Conservation (phyloP, 2,329 filamentous ascomycete species). For the Incumbomyces lentus region DNA sequence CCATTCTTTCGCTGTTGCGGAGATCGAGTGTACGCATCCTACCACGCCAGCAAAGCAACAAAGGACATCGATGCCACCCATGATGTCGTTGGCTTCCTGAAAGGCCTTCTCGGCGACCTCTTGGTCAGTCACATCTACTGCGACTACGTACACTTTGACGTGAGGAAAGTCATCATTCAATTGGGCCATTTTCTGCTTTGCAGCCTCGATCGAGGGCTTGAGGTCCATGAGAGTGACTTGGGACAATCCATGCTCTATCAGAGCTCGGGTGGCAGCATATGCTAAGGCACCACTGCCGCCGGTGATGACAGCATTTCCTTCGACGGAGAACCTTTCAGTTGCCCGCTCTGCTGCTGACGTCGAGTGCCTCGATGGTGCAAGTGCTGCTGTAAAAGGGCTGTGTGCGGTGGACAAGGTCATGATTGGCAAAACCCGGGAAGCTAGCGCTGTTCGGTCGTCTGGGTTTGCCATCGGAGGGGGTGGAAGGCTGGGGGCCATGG, state of each 20-base stretch:
- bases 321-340: constrained; percentile 23
- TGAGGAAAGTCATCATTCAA: constrained; percentile 47
- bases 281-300: constrained; percentile 58
- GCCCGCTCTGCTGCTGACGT: constrained; percentile 22
- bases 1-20: constrained; percentile 51
- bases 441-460: constrained; percentile 18
- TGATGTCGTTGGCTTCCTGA: constrained; percentile 26
- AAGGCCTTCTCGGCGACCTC: constrained; percentile 36
- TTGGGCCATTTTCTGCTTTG: constrained; percentile 33
- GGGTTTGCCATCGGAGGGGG: constrained; percentile 3
- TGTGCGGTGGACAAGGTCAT: constrained; percentile 19
- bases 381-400: constrained; percentile 23
- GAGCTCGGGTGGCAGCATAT: constrained; percentile 46
- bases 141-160: constrained; percentile 39
- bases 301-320: constrained; percentile 39
- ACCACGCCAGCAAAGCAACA: constrained; percentile 62
- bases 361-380: constrained; percentile 17
- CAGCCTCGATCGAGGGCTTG: constrained; percentile 29
- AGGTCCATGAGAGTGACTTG: constrained; percentile 54
- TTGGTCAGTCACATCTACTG: constrained; percentile 50
- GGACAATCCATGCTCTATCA: constrained; percentile 57
- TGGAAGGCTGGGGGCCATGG: not conserved
- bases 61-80: constrained; percentile 31
- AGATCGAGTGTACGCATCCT: constrained; percentile 49
- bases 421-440: constrained; percentile 17